A percentile compares a stretch with the other conserved stretches of the same genome.
Conservation (phyloP, 2,329 filamentous ascomycete species). For the Pseudopithomyces chartarum region DNA sequence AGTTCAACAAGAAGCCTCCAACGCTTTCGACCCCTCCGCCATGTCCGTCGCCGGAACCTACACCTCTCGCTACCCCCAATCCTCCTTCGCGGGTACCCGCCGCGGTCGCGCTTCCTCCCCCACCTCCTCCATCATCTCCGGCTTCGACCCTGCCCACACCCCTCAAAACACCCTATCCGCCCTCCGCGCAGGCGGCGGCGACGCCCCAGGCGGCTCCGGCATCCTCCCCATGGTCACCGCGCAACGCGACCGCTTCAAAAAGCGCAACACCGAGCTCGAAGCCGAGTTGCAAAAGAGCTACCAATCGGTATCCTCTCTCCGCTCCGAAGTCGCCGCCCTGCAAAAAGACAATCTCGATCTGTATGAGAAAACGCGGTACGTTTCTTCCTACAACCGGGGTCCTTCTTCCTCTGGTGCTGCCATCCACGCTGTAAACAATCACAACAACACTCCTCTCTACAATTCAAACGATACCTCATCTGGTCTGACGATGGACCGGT, state of each 20-base stretch:
- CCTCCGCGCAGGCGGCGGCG: conserved; percentile 69
- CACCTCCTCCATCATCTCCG: conserved; percentile 97
- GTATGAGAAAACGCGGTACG: conserved; percentile 97
- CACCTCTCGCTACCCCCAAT: conserved; percentile 75
- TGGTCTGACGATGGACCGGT: conserved; percentile 77
- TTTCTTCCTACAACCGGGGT: conserved; percentile 86
- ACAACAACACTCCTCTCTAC: conserved; percentile 74
- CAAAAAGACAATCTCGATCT: conserved; percentile 96
- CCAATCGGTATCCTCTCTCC: conserved; percentile 78
- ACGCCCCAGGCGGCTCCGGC: conserved; percentile 76
- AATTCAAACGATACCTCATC: conserved; percentile 65
- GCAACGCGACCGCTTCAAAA: conserved; percentile 97
- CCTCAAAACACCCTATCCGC: conserved; percentile 57
- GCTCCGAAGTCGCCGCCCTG: conserved; percentile 87
- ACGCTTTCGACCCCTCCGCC: conserved; percentile 80
- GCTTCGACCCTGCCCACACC: conserved; percentile 66
- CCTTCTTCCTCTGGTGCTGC: conserved; percentile 58
- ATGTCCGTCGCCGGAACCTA: conserved; percentile 94
- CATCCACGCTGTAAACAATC: conserved; percentile 65
- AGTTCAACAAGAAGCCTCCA: conserved; percentile 82
- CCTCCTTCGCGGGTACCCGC: conserved; percentile 55
- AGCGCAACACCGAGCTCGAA: conserved; percentile 89
- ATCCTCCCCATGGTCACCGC: conserved; percentile 98
- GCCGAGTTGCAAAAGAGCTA: conserved; percentile 86
- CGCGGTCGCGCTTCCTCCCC: conserved; percentile 76